These are phyloP conservation scores for Beauveria australis DNA, from an alignment of 2,329 filamentous ascomycete species.

Conservation along the genomic window DNA sequence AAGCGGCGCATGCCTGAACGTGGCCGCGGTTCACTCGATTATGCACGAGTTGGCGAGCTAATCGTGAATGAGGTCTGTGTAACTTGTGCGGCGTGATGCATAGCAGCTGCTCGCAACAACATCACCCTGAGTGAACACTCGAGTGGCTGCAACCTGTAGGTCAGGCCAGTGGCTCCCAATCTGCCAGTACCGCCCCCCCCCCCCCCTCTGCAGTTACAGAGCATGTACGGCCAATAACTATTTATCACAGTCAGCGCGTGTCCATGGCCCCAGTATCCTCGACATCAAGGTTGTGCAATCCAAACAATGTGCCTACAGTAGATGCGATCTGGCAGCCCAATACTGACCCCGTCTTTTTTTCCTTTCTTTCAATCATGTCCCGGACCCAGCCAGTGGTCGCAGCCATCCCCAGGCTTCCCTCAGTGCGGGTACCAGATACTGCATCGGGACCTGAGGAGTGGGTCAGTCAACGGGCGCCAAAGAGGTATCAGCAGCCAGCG, in stretches of 20 bases:
- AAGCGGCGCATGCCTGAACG: not conserved
- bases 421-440: constrained; percentile 4
- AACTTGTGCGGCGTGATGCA: not conserved
- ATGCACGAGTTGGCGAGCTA: not conserved
- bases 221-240: not conserved
- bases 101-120: not conserved
- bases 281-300: constrained; percentile 9
- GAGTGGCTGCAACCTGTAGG: not conserved
- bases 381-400: not conserved
- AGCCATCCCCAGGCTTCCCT: not conserved
- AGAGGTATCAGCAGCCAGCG: not conserved
- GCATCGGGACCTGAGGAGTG: constrained; percentile 8
- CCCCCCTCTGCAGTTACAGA: not conserved
- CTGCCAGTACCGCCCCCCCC: not conserved
- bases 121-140: not conserved
- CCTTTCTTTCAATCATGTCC: not conserved
- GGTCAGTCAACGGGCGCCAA: constrained; percentile 2
- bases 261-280: not conserved
- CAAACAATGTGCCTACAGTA: not conserved
- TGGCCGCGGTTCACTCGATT: not conserved
- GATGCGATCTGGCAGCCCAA: constrained; percentile 3
- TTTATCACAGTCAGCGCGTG: not conserved
- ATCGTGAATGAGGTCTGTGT: not conserved
- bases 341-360: not conserved
- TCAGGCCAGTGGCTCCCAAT: not conserved